Evolutionary conservation across 2,329 filamentous ascomycete genomes (phyloP).

Genomic region (Alternaria arborescens): DNA sequence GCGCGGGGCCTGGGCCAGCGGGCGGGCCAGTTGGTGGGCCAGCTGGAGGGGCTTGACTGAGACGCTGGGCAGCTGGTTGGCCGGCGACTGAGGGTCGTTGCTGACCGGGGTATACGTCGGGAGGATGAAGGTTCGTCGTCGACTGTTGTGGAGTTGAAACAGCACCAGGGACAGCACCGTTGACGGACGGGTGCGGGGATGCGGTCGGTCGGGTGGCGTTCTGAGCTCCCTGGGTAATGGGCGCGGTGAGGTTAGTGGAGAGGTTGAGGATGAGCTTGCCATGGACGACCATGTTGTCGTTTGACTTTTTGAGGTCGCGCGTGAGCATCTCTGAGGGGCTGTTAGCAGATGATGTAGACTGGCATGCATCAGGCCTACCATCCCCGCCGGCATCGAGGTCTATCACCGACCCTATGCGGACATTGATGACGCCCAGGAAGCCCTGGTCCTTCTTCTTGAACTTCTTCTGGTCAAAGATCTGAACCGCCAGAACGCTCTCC

Average conservation of each 20-base stretch:
- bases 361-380: slow-evolving; percentile 65
- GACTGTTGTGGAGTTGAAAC: slow-evolving; percentile 53
- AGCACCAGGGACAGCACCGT: slow-evolving; percentile 46
- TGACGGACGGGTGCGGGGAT: slow-evolving; percentile 49
- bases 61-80: slow-evolving; percentile 37
- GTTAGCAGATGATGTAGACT: slow-evolving; percentile 33
- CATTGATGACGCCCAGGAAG: slow-evolving; percentile 96
- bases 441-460: slow-evolving; percentile 99
- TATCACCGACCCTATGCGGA: slow-evolving; percentile 92
- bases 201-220: slow-evolving; percentile 51
- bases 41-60: slow-evolving; percentile 41
- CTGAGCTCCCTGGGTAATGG: slow-evolving; percentile 65
- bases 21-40: slow-evolving; percentile 56
- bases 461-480: slow-evolving; percentile 99
- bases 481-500: slow-evolving; percentile 94
- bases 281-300: slow-evolving; percentile 96
- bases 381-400: slow-evolving; percentile 89
- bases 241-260: slow-evolving; percentile 83
- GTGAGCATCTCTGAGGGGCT: slow-evolving; percentile 84
- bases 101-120: slow-evolving; percentile 50
- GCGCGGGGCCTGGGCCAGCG: slow-evolving; percentile 30
- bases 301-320: slow-evolving; percentile 95
- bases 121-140: slow-evolving; percentile 46
- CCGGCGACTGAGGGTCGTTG: slow-evolving; percentile 37
- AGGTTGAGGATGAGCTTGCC: slow-evolving; percentile 97